phyloP scores from a whole-genome alignment of 2,329 filamentous ascomycete genomes.

The Ophiostoma sp. region DNA sequence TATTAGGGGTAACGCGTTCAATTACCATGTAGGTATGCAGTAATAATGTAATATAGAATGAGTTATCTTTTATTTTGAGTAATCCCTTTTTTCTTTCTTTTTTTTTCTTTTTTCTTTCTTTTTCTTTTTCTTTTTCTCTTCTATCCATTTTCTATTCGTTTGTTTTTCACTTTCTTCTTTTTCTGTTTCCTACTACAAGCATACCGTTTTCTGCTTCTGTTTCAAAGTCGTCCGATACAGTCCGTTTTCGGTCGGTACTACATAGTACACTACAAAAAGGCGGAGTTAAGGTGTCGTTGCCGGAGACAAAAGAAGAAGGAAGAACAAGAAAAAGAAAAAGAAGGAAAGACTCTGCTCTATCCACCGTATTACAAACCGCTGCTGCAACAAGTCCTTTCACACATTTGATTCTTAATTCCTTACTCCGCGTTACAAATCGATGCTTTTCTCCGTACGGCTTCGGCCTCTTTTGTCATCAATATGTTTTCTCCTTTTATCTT shows the following conservation, averaged over 20 bases:
- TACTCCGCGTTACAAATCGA: constrained; percentile 8
- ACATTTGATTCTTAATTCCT: not conserved
- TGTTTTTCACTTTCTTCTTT: not conserved
- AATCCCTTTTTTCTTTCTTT: not conserved
- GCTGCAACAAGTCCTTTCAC: not conserved
- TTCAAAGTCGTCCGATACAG: not conserved
- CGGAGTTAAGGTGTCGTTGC: constrained; percentile 3
- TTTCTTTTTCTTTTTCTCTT: not conserved
- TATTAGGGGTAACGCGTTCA: not conserved
- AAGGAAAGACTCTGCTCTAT: not conserved
- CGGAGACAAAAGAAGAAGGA: not conserved
- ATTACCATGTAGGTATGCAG: not conserved
- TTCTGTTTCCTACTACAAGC: no score
- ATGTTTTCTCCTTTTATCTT: not conserved
- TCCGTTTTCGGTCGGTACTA: not conserved
- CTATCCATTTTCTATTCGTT: not conserved
- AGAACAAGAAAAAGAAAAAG: not conserved
- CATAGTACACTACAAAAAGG: not conserved
- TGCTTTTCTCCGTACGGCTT: not conserved
- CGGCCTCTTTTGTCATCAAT: not conserved
- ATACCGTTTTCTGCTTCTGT: not conserved
- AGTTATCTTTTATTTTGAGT: not conserved
- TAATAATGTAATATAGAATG: not conserved
- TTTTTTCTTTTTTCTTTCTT: not conserved
- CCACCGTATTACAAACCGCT: not conserved